phyloP scores from a whole-genome alignment of 129 eudicot species.

The Flaveria linearis region DNA sequence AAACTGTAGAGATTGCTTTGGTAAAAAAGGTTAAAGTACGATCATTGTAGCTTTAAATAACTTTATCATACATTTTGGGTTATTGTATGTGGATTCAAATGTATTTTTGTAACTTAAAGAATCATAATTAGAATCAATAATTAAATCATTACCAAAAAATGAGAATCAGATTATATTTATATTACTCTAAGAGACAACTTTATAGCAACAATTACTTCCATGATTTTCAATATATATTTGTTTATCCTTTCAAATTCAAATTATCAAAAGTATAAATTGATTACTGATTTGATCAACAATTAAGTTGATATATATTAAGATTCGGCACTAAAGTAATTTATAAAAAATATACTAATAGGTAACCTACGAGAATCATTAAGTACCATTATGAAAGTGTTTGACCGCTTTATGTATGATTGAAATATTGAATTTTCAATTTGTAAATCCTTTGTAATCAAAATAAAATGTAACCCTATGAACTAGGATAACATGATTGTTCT shows the following conservation, averaged over 20 bases:
- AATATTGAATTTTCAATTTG: background rate
- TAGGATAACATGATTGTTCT: background rate
- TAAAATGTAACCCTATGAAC: background rate
- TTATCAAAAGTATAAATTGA: background rate
- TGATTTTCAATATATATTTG: background rate
- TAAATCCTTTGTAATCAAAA: background rate
- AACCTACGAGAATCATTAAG: slow-evolving; percentile 6
- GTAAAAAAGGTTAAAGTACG: background rate
- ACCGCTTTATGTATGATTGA: background rate
- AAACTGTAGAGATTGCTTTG: background rate
- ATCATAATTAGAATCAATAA: background rate
- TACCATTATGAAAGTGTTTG: background rate
- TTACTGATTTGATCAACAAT: background rate
- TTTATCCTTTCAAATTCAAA: background rate
- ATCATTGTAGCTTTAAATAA: too few relatives aligned
- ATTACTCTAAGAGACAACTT: background rate
- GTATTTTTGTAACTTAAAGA: background rate
- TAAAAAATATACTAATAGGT: background rate
- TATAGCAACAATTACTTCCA: background rate
- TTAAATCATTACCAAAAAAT: background rate
- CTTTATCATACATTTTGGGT: background rate
- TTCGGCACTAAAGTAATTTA: background rate
- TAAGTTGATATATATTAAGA: background rate
- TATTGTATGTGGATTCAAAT: background rate
- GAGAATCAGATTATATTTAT: background rate